Evolutionary conservation across 768 basidiomycete genomes (phyloP), one percentile per base, ranked within the genome.

Genomic region (Naganishia vaughanmartiniae): DNA sequence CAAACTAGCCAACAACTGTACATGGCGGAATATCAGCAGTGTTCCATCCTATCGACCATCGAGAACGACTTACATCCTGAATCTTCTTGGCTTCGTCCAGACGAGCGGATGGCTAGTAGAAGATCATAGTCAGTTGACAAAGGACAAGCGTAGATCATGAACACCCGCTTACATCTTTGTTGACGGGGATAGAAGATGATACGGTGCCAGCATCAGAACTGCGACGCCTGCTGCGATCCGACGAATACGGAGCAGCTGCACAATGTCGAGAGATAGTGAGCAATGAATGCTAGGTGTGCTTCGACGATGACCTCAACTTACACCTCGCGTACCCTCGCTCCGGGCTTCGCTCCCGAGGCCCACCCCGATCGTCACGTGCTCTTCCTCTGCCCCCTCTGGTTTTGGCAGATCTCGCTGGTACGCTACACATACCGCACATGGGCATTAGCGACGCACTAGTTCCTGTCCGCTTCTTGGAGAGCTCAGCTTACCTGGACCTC

Each of bases 291-390:
- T 1, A 5, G 15, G 2, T 24, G 34, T 39, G 30, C 42, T 51
- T 26, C 48, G 4, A 9, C 7, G 12, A 53, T 21, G 21, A 54
- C 7, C 14, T n/a, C 6, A 19, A 69, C 55, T 63, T 53, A 53
- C 68, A 45, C 63, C 69, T 63, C 48, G 45, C 26, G 30, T 65
- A 66, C 21, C 34, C 36, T 4, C 33, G 53, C 17, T 54, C 69
- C 2, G 60, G 53, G 26, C 69, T 65, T 14, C 42, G 57, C 6
- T 51, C 55, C 5, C 67, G 53, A 26, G 46, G 10, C 7, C 48
- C 67, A 30, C 76, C 76, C 14, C 76, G 71, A 28, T 78, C 80
- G 4, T 83, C 83, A 67, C 74, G 78, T 28, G 78, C 67, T 63
- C 81, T 81, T 46, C 80, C 78, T 19, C 80, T 82, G 9, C 56